These are phyloP conservation scores for Trametes punicea DNA, from an alignment of 768 basidiomycete species.

Conservation along the genomic window DNA sequence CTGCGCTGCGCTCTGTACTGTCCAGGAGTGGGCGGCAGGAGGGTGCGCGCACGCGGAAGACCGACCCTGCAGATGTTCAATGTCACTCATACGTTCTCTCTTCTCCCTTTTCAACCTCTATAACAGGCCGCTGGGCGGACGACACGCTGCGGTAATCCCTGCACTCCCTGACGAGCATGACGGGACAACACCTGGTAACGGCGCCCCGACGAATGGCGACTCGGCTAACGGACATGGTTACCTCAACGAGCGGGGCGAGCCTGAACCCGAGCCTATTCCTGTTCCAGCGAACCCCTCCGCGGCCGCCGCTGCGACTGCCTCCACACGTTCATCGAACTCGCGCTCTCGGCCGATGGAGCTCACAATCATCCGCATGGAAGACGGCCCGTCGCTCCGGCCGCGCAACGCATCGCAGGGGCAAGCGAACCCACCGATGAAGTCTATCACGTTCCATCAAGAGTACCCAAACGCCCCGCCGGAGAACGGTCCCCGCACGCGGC, in stretches of 20 bases:
- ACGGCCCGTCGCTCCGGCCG: conserved; percentile 19
- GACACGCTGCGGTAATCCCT: conserved; percentile 79
- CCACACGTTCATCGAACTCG: background rate
- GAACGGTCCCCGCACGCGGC: conserved; percentile 16
- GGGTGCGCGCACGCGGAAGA: background rate
- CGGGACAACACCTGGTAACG: conserved; percentile 1
- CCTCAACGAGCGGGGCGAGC: conserved; percentile 13
- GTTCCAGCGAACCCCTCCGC: background rate
- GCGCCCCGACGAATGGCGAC: conserved; percentile 2
- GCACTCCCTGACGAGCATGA: conserved; percentile 68
- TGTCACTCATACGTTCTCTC: conserved; percentile 11
- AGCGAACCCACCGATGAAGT: conserved; percentile 17
- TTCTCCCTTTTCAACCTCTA: background rate
- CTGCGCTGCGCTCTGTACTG: background rate
- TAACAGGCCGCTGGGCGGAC: conserved; percentile 67
- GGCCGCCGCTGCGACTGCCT: background rate
- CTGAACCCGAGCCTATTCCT: conserved; percentile 2
- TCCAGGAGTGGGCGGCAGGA: background rate
- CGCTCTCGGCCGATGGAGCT: conserved; percentile 20
- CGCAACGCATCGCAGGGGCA: conserved; percentile 16
- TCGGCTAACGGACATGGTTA: conserved; percentile 15
- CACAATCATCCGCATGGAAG: conserved; percentile 29
- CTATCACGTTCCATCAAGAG: conserved; percentile 29
- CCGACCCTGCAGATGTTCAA: background rate
- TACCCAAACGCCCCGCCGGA: conserved; percentile 19